Base-by-base conservation (phyloP, 176 grass and related monocot genomes). In the Microstegium vimineum region DNA sequence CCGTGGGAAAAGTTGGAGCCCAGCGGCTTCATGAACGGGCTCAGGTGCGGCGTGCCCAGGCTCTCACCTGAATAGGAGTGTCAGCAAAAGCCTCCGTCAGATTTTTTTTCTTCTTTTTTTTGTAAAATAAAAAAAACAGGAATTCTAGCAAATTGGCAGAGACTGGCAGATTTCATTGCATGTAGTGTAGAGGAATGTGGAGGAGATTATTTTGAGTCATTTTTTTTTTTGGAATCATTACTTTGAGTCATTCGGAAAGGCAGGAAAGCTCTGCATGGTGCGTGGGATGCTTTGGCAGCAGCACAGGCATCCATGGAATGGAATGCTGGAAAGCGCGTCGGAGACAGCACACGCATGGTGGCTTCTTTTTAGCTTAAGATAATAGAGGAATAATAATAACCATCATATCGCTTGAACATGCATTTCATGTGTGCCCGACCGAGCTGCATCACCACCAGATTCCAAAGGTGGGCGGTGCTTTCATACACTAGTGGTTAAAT, bases 11-110 rank as follows among this genome's bases (percentile, higher is more conserved):
- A 94, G 40, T 94, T 66, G 1, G 93, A 62, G 16, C 90, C 93
- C 65, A 94, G 56, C 23, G 93, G 74, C 75, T 83, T 89, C 93
- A 94, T 80, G 90, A 86, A 92, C 10, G 93, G 93, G 82, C 90
- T 92, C 65, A 94, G 77, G 49, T 86, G 90, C 33, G 71, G 80
- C 6, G 79, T 88, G 32, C 86, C 87, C 75, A 94, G 45, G 49
- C 85, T 88, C 40, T 94, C 89, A 23, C 92, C 92, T 94, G 76
- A 47, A n/a, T 26, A 35, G 6, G 17, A 31, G 69, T 6, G 59
- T 46, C 1, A 15, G 25, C 60, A 10, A 71, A 38, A 49, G 5
- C 15, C 18, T 27, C n/a, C n/a, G 26, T 31, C 42, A 73, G 66
- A 25, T 15, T 46, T 5, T 4, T 16, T 17, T 59, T n/a, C n/a